Evolutionary conservation across 306 rosid species (phyloP), one percentile per base, ranked within the genome.

Genomic region (Gastrolobium villosum): DNA sequence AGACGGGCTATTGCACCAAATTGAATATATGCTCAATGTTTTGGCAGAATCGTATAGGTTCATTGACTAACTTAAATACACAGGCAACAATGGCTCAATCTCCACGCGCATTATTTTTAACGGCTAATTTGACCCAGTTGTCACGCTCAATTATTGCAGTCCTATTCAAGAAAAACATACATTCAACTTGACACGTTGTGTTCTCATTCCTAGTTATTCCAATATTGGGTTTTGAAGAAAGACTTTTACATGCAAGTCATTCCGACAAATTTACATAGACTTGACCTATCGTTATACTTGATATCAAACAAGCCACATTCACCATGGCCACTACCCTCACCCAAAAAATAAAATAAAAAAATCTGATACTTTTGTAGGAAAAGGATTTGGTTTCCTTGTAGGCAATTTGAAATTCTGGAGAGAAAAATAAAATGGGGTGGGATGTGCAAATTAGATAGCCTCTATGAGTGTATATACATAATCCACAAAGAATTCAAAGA

Each of bases 401-500:
- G 74, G 44, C 50, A 65, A 28, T 62, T 10, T 75, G 68, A 68
- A 81, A 45, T 41, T 60, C 70, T 39, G 7, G 37, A 15, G 13
- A 64, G 62, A 82, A 20, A 30, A 59, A 54, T 11, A 13, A 36
- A 34, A 49, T 2, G 11, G 49, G 77, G 73, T 11, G 53, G 79
- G 53, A 74, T 57, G 68, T n/a, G 34, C 60, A 45, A 74, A 70
- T 72, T 55, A 84, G 37, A 54, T 64, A 76, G 74, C 79, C 80
- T 86, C 74, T 13, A 40, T 8, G 13, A 64, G 72, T 72, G 86
- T 76, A 78, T 72, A 67, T 55, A 65, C 75, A 74, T 63, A 57
- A 81, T 72, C 50, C 87, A 87, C 71, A 65, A 84, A 89, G 89
- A 91, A 86, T 81, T 53, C 72, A 81, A 54, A 10, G 20, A 74